Evolutionary conservation across 257 asterid species (phyloP), one percentile per base, ranked within the genome.

Genomic region (Ilex aquifolium): DNA sequence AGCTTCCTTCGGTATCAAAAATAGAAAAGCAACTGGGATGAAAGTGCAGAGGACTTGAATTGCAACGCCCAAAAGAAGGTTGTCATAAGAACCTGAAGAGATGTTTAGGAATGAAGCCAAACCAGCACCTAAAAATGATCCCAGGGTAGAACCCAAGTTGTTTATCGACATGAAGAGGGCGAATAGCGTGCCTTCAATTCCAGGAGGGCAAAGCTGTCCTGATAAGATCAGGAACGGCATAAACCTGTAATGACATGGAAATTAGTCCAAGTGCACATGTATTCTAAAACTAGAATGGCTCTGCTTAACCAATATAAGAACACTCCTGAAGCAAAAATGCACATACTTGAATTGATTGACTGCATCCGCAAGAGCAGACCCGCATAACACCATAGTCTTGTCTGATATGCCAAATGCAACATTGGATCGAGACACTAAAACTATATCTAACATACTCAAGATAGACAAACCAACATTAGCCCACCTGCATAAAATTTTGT

Each of bases 131-230:
- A 77, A 85, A 10, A 91, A 88, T 3, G 95, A 80, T 66, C 96
- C 93, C 62, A 88, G 61, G 0, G 96, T 83, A 2, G 87, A 67
- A 15, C 96, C 98, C 58, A 91, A 74, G 80, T 91, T 91, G 85
- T 85, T 91, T 70, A 88, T 86, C 10, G 96, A 91, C 98, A 91
- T 91, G 31, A 91, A 88, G 65, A 91, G 90, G 4, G 98, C 96
- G 69, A 88, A 91, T 27, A 91, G 56, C 12, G 98, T 91, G 74
- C 98, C 96, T 76, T 88, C 96, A 15, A 91, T 78, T 21, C 96
- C 96, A 11, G 96, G 96, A 42, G 98, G 98, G 82, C 96, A 91
- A 17, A 91, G 95, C 69, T 91, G 98, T 51, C 98, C 98, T 2
- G 98, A 91, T 68, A 91, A 80, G 75, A 91, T 86, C 1, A 91